Conservation (phyloP, 129 eudicot species). For the Tagetes erecta region DNA sequence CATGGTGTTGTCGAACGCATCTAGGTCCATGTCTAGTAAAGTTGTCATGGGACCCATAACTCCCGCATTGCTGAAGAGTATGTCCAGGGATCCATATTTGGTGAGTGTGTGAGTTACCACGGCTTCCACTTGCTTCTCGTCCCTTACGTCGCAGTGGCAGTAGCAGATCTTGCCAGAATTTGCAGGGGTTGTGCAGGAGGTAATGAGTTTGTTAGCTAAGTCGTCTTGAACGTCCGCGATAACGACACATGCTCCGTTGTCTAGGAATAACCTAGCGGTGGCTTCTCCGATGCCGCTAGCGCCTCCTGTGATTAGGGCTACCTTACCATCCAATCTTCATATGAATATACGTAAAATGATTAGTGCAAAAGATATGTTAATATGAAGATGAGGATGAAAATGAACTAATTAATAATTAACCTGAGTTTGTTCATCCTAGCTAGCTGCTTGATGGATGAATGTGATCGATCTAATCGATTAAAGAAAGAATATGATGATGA, state of each 20-base stretch:
- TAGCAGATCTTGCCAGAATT: conserved; percentile 42
- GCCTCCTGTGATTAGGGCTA: conserved; percentile 79
- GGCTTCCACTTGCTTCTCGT: conserved; percentile 61
- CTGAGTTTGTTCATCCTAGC: conserved; percentile 28
- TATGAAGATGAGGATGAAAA: not conserved
- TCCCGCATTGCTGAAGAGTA: conserved; percentile 74
- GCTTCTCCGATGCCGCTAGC: conserved; percentile 90
- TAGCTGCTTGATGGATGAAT: conserved; percentile 7
- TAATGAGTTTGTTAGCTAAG: conserved; percentile 47
- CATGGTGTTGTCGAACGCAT: conserved; percentile 55
- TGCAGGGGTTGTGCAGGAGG: conserved; percentile 31
- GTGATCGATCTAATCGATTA: conserved; percentile 7
- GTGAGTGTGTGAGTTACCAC: conserved; percentile 43
- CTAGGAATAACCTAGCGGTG: conserved; percentile 49
- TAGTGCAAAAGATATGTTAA: not conserved
- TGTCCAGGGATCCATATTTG: conserved; percentile 52
- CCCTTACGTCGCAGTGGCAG: conserved; percentile 62
- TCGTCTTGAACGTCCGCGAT: conserved; percentile 78
- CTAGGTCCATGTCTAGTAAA: conserved; percentile 59
- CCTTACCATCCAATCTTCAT: conserved; percentile 71
- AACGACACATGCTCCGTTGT: conserved; percentile 64
- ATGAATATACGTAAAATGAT: not conserved
- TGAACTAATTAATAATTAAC: conserved; percentile 6
- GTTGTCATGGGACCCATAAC: conserved; percentile 54
- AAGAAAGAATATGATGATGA: conserved; percentile 1